Percentiles rank a stretch among this genome's conserved stretches.
These are phyloP conservation scores for Waltergamsia citrina DNA, from an alignment of 2,329 filamentous ascomycete species.

Conservation along the genomic window DNA sequence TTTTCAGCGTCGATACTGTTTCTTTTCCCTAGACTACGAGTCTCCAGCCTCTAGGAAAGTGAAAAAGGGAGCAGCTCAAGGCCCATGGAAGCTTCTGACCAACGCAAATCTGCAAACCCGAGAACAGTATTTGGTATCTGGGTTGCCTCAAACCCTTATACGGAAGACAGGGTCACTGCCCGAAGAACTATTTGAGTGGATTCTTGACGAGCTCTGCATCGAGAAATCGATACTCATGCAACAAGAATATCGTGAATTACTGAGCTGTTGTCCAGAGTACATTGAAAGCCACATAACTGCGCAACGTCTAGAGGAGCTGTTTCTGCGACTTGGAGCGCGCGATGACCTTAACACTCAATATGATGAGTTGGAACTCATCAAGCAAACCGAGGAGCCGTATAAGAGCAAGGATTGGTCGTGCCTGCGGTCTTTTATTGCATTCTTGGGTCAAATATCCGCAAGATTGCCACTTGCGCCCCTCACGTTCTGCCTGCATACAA, in stretches of 20 bases:
- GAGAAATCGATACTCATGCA: slow-evolving; percentile 47
- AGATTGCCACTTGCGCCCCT: slow-evolving; percentile 22
- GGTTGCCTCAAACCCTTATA: slow-evolving; percentile 46
- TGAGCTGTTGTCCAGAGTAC: slow-evolving; percentile 33
- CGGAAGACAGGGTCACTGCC: slow-evolving; percentile 31
- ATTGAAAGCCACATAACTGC: slow-evolving; percentile 33
- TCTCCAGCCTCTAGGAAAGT: slow-evolving; percentile 15
- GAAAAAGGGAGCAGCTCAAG: slow-evolving; percentile 18
- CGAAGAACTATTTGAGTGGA: slow-evolving; percentile 58
- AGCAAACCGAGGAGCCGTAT: slow-evolving; percentile 16
- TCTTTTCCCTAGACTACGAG: slow-evolving; percentile 31
- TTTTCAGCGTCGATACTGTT: slow-evolving; percentile 31
- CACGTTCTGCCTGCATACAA: slow-evolving; percentile 30
- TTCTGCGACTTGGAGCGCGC: slow-evolving; percentile 48
- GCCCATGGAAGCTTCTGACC: slow-evolving; percentile 37
- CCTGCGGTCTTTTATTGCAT: slow-evolving; percentile 30
- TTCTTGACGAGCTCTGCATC: slow-evolving; percentile 47
- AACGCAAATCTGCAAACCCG: slow-evolving; percentile 34
- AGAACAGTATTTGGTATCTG: slow-evolving; percentile 51
- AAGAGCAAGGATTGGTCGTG: slow-evolving; percentile 33
- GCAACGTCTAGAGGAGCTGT: slow-evolving; percentile 38
- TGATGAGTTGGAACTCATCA: slow-evolving; percentile 11
- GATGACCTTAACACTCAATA: slow-evolving; percentile 27
- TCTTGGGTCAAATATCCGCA: slow-evolving; percentile 27
- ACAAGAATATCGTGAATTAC: slow-evolving; percentile 49